These are phyloP conservation scores for Spizellomyces punctatus DNA, from an alignment of 192 early-diverging fungal genomes.

Conservation along the genomic window DNA sequence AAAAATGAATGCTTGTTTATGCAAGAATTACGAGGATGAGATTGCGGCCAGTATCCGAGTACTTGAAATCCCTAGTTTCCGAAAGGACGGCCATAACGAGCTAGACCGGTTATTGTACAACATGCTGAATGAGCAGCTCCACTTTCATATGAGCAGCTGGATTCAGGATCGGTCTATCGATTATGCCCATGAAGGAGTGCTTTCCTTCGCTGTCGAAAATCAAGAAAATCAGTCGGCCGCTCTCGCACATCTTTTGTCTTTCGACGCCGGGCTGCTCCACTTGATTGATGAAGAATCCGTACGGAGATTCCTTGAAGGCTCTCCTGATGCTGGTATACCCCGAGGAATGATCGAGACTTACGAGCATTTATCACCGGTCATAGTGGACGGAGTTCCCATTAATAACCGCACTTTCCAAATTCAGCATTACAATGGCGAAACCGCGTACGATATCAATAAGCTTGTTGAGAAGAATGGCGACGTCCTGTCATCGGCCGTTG, in stretches of 20 bases:
- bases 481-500: conserved; percentile 79
- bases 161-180: conserved; percentile 22
- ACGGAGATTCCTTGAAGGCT: background rate
- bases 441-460: conserved; percentile 65
- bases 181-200: conserved; percentile 32
- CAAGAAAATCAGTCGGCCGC: conserved; percentile 10
- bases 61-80: conserved; percentile 84
- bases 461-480: conserved; percentile 82
- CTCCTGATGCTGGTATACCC: conserved; percentile 27
- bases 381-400: conserved; percentile 32
- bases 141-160: conserved; percentile 43
- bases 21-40: conserved; percentile 64
- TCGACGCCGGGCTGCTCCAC: conserved; percentile 71
- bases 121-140: conserved; percentile 87
- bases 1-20: conserved; percentile 79
- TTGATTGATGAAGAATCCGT: conserved; percentile 69
- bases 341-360: conserved; percentile 19
- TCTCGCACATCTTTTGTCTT: conserved; percentile 22
- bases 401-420: conserved; percentile 70
- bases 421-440: conserved; percentile 76
- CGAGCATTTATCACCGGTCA: conserved; percentile 14
- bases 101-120: conserved; percentile 76
- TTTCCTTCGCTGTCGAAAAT: conserved; percentile 27
- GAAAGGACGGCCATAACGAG: conserved; percentile 55
- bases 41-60: conserved; percentile 73